These are phyloP conservation scores for Termitomyces sp. DNA, from an alignment of 768 basidiomycete genomes.

Conservation along the genomic window DNA sequence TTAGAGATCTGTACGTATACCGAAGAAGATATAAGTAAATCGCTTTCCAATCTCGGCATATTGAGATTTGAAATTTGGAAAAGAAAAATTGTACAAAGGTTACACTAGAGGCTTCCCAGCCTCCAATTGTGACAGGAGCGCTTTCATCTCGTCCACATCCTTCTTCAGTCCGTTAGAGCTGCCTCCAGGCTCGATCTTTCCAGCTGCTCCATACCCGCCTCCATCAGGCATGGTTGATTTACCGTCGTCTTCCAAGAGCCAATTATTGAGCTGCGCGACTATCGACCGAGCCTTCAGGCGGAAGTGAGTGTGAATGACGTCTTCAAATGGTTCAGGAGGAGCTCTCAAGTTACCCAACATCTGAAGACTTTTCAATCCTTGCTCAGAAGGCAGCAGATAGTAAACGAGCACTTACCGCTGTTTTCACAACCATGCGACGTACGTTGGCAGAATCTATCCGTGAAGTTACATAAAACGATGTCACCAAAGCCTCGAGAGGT, in stretches of 20 bases:
- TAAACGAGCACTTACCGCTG: conserved; percentile 51
- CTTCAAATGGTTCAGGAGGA: conserved; percentile 80
- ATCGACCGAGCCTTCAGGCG: conserved; percentile 75
- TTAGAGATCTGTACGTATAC: neutral
- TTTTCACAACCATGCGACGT: conserved; percentile 85
- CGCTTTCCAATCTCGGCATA: neutral
- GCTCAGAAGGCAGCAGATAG: neutral
- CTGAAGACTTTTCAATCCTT: conserved; percentile 27
- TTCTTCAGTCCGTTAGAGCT: conserved; percentile 58
- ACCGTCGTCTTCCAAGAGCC: conserved; percentile 75
- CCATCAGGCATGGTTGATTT: conserved; percentile 51
- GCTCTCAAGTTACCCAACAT: conserved; percentile 82
- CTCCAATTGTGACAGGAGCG: conserved; percentile 39
- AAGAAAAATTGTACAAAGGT: neutral
- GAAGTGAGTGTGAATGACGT: conserved; percentile 89
- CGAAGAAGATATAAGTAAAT: neutral
- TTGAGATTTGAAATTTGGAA: neutral
- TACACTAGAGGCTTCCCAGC: neutral
- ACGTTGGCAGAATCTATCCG: conserved; percentile 82
- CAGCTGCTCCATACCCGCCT: conserved; percentile 27
- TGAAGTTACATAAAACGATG: neutral
- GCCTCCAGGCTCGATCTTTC: conserved; percentile 30
- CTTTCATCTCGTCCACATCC: conserved; percentile 71
- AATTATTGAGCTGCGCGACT: conserved; percentile 67
- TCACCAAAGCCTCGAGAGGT: neutral